phyloP scores from a whole-genome alignment of 306 rosid species.

The Cicer judaicum region DNA sequence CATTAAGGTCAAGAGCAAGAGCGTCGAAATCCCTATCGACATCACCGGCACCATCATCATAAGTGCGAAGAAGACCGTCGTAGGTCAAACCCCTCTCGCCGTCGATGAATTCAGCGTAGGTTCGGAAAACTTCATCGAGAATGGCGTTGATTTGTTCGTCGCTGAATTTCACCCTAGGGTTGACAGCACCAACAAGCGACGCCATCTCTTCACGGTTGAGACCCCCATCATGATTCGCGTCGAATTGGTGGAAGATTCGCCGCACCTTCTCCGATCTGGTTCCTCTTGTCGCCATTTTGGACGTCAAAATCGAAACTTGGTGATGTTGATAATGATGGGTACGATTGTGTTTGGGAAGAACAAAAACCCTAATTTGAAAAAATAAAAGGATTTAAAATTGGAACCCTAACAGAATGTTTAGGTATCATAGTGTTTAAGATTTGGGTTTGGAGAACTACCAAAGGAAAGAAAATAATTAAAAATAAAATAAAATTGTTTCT shows the following conservation, averaged over 20 bases:
- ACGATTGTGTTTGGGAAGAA: neutral
- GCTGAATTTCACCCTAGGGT: constrained; percentile 98
- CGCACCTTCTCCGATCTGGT: constrained; percentile 98
- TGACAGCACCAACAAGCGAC: constrained; percentile 92
- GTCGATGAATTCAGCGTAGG: constrained; percentile 86
- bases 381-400: constrained; percentile 33
- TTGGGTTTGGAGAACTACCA: constrained; percentile 8
- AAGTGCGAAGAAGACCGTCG: constrained; percentile 88
- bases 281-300: constrained; percentile 88
- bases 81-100: constrained; percentile 88
- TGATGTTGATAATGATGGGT: constrained; percentile 19
- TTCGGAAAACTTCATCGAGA: constrained; percentile 90
- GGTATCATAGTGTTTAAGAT: constrained; percentile 22
- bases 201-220: constrained; percentile 93
- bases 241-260: constrained; percentile 86
- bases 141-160: constrained; percentile 98
- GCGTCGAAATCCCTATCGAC: constrained; percentile 98
- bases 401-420: constrained; percentile 43
- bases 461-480: constrained; percentile 14
- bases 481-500: neutral
- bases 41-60: constrained; percentile 98
- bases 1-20: constrained; percentile 72
- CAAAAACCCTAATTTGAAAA: constrained; percentile 17
- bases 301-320: constrained; percentile 38
- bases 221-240: constrained; percentile 82